Evolutionary conservation across 225 moss, liverwort and hornwort genomes (phyloP).

Genomic region (Marchantia paleacea): DNA sequence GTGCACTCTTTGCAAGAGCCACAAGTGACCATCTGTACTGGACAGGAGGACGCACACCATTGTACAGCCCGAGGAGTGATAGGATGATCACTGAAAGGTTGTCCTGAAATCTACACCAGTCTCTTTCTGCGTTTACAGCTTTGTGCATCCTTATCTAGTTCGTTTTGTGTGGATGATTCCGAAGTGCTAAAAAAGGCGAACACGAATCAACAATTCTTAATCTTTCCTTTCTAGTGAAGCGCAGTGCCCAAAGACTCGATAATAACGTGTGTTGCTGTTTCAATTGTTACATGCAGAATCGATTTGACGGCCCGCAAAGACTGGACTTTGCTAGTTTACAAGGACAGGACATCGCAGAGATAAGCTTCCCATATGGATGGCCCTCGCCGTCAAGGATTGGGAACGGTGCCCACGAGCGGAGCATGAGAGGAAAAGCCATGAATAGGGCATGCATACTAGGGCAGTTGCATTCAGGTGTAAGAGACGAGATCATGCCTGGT

Average conservation of each 20-base stretch:
- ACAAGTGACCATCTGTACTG: too few relatives aligned
- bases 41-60: too few relatives aligned
- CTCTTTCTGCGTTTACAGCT: too few relatives aligned
- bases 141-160: too few relatives aligned
- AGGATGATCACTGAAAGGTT: too few relatives aligned
- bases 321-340: background rate
- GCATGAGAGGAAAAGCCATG: constrained; percentile 20
- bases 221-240: too few relatives aligned
- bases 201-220: too few relatives aligned
- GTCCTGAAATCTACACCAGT: too few relatives aligned
- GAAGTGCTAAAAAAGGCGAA: too few relatives aligned
- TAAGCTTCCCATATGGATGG: background rate
- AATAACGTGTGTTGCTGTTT: background rate
- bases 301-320: background rate
- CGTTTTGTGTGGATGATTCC: too few relatives aligned
- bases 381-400: background rate
- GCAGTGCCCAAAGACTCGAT: background rate
- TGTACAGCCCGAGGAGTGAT: too few relatives aligned
- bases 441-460: constrained; percentile 16
- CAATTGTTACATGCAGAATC: background rate
- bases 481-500: constrained; percentile 18
- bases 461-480: constrained; percentile 18
- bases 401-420: background rate
- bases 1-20: too few relatives aligned
- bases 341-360: background rate